Percentiles rank a stretch among this genome's conserved stretches.
Evolutionary conservation across 2,329 filamentous ascomycete genomes (phyloP).

Genomic region (Tolypocladium ophioglossoides): DNA sequence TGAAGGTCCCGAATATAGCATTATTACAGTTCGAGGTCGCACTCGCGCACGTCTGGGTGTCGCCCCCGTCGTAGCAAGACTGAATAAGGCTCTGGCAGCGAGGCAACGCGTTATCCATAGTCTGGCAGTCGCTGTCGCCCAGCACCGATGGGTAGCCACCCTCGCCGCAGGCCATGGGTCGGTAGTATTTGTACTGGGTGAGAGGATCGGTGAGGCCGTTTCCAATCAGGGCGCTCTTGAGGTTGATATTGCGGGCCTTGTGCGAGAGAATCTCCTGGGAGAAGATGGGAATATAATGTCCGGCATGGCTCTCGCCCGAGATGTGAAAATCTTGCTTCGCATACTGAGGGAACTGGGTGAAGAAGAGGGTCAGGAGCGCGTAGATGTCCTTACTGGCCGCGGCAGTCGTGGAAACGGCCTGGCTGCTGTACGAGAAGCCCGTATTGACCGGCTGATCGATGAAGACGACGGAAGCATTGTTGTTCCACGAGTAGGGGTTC

Average conservation of each 20-base stretch:
- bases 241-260: conserved; percentile 95
- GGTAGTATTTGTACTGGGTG: conserved; percentile 90
- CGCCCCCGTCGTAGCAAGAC: conserved; percentile 83
- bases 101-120: conserved; percentile 85
- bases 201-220: conserved; percentile 90
- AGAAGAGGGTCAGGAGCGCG: conserved; percentile 91
- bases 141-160: conserved; percentile 87
- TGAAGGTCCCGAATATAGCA: conserved; percentile 83
- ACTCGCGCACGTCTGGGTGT: conserved; percentile 81
- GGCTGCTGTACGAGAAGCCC: conserved; percentile 42
- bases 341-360: conserved; percentile 96
- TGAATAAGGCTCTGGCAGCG: conserved; percentile 82
- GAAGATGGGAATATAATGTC: conserved; percentile 91
- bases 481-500: conserved; percentile 54
- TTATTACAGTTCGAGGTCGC: conserved; percentile 98
- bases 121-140: conserved; percentile 60
- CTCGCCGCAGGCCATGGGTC: conserved; percentile 93
- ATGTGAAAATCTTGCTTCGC: conserved; percentile 93
- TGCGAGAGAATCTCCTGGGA: conserved; percentile 82
- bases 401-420: conserved; percentile 78
- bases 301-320: conserved; percentile 87
- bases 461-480: conserved; percentile 57
- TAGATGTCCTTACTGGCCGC: conserved; percentile 97
- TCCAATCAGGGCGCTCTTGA: conserved; percentile 88
- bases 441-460: conserved; percentile 48